These are phyloP conservation scores for Termitomyces sp. DNA, from an alignment of 1,284 basidiomycete species.

Conservation along the genomic window DNA sequence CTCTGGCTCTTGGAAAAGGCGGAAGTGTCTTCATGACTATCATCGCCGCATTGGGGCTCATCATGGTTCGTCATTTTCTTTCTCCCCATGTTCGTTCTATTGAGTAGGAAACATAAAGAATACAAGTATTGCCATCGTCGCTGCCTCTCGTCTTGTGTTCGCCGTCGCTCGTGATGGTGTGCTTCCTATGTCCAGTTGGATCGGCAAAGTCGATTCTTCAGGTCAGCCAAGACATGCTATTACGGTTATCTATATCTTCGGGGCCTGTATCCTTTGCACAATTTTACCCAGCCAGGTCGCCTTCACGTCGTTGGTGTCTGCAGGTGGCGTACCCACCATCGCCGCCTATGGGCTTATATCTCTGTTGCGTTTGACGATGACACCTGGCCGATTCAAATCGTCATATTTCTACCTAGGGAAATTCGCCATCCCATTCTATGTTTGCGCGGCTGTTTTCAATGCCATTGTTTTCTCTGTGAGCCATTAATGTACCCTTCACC, in stretches of 20 bases:
- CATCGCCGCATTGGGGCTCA: conserved; percentile 72
- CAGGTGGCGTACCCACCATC: conserved; percentile 75
- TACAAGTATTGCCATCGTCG: conserved; percentile 78
- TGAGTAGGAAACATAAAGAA: conserved; percentile 43
- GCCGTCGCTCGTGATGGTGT: conserved; percentile 87
- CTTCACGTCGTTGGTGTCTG: conserved; percentile 81
- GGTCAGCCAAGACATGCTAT: conserved; percentile 80
- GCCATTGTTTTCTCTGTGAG: conserved; percentile 66
- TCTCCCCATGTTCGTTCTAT: not conserved
- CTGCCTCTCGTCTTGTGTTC: conserved; percentile 78
- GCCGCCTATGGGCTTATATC: conserved; percentile 80
- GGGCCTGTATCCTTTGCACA: conserved; percentile 67
- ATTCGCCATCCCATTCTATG: conserved; percentile 63
- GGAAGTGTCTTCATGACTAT: conserved; percentile 80
- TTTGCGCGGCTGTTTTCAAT: conserved; percentile 67
- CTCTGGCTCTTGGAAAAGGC: conserved; percentile 71
- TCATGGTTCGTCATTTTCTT: conserved; percentile 50
- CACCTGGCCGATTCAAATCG: conserved; percentile 66
- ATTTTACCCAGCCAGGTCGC: conserved; percentile 84
- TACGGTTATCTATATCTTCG: conserved; percentile 76
- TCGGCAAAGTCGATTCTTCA: conserved; percentile 61
- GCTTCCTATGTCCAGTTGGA: conserved; percentile 75
- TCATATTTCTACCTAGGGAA: conserved; percentile 69
- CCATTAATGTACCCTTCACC: conserved; percentile 6
- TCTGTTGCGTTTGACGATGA: conserved; percentile 65